Base-by-base conservation (phyloP, 192 early-diverging fungal species). In the Geranomyces michiganensis region DNA sequence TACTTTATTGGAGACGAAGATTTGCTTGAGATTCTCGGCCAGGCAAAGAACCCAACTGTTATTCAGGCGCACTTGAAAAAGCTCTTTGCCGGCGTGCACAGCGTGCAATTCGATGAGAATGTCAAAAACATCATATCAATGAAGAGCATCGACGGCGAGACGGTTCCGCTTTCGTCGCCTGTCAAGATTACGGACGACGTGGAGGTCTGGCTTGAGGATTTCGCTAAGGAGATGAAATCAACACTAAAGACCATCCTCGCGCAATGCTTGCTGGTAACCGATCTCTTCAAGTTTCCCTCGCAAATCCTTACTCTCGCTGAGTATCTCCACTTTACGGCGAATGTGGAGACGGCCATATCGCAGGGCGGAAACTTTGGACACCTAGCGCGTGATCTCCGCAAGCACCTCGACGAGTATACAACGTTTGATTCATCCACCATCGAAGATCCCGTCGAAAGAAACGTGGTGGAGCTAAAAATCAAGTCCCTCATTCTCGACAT, bases 1-100 rank as follows among this genome's bases (percentile, higher is more conserved):
- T 87, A 87, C 74, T 87, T 87, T 62, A 74, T 87, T 48, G 84
- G 85, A 0, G 85, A 87, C 62, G 85, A 87, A 47, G 85, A 87
- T 67, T 65, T 87, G 55, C 75, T 87, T 6, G 85, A 87, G 65
- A 87, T 87, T 59, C 67, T 87, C 26, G 85, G 84, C 30, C 85
- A 87, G 53, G 67, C 85, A 14, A 81, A 85, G 62, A 86, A 87
- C 71, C 85, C 85, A 27, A 74, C 79, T 53, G 81, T 87, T 1
- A 86, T 87, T 56, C 84, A 87, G 72, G 73, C 79, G 3, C 85
- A 87, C 62, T 58, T 87, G 56, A 87, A 87, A 59, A 87, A 87
- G 63, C 64, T 87, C 46, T 87, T 86, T 81, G 85, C 82, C 0
- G 85, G 85, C 14, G 85, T 87, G 7, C 76, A 87, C 67, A 74